Evolutionary conservation across 305 asterid species (phyloP), one percentile per base, ranked within the genome.

Genomic region (Fraxinus nigra): DNA sequence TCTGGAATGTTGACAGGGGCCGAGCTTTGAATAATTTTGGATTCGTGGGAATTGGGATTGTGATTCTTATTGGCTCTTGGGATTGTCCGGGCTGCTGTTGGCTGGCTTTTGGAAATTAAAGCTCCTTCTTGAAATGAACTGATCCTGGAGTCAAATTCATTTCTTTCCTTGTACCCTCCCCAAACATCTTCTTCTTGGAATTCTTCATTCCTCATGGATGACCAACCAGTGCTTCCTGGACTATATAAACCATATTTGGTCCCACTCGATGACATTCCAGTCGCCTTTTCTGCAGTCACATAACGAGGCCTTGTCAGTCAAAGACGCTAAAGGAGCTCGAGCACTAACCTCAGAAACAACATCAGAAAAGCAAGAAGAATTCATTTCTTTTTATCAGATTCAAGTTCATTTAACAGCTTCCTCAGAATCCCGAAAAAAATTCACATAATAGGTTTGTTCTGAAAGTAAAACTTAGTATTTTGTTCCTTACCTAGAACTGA

Each of bases 111-210:
- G 3, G 87, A 43, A 80, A 73, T 35, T 79, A 72, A 5, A 11
- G 28, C n/a, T 22, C 81, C 67, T n/a, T 80, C 82, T 5, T 80
- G 79, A 24, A 8, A 18, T 13, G 80, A 78, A 2, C 2, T 28
- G 32, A 26, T n/a, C n/a, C 11, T 78, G 72, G 82, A 82, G 38
- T 69, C 79, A 3, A 80, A 65, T 75, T 89, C 87, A n/a, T 77
- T 77, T 32, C n/a, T 80, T 76, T 78, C 82, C 1, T 75, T 30
- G 22, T 69, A 76, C 75, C 81, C 77, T 56, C 80, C 85, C 95
- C 94, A 93, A 11, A 90, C 79, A 51, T 91, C 93, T 48, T 74
- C 88, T 83, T 93, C 97, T 73, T 87, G 91, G 18, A 93, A 87
- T 77, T 93, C 97, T 34, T 90, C 94, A 34, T 90, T 85, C 81